Conservation (phyloP, 2,329 filamentous ascomycete species). For the Dactylellina drechsleri region DNA sequence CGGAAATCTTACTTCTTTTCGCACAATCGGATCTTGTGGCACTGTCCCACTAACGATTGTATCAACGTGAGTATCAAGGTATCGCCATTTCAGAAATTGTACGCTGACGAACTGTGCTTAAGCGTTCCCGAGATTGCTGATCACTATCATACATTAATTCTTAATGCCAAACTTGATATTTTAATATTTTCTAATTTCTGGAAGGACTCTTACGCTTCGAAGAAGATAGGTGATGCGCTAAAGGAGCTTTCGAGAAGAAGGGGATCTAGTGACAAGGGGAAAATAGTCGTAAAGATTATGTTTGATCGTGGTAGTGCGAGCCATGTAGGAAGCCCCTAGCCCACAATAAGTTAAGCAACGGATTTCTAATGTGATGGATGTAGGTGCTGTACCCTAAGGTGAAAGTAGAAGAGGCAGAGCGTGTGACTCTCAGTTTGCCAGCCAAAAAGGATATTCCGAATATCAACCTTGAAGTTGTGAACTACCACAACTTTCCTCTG, state of each 20-base stretch:
- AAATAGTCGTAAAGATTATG: conserved; percentile 28
- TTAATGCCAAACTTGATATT: conserved; percentile 29
- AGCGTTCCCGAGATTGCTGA: conserved; percentile 45
- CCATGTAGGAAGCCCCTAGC: conserved; percentile 18
- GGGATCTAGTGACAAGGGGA: neutral
- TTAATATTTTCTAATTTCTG: conserved; percentile 51
- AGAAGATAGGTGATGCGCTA: conserved; percentile 27
- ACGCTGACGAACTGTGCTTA: neutral
- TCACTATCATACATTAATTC: conserved; percentile 40
- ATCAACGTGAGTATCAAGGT: conserved; percentile 26
- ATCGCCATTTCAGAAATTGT: neutral
- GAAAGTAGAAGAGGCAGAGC: conserved; percentile 18
- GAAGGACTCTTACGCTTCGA: conserved; percentile 34
- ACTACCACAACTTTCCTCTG: conserved; percentile 45
- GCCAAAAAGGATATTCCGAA: conserved; percentile 31
- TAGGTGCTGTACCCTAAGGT: conserved; percentile 28
- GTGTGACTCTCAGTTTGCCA: conserved; percentile 27
- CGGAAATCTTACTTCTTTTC: conserved; percentile 10
- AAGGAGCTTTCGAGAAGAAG: conserved; percentile 16
- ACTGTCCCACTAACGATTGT: conserved; percentile 26
- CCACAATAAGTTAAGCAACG: neutral
- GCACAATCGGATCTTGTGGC: conserved; percentile 7
- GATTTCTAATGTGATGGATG: neutral
- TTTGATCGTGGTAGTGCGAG: conserved; percentile 33
- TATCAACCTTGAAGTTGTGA: conserved; percentile 37